Evolutionary conservation across 2,329 filamentous ascomycete genomes (phyloP), one percentile per base, ranked within the genome.

Genomic region (Akanthomyces lecanii): DNA sequence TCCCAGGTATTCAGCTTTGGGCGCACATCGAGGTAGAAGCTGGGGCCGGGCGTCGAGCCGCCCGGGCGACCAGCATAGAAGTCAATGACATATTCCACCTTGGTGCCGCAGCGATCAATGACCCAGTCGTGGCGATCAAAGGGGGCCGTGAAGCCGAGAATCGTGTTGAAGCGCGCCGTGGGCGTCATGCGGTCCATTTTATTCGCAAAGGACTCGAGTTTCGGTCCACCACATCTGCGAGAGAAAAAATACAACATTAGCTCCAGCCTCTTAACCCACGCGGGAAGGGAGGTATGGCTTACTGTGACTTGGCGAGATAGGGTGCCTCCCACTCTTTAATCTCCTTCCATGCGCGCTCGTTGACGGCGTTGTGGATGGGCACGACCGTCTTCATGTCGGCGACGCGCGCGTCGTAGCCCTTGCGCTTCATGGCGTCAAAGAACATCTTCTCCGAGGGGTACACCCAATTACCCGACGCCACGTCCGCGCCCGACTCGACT

Each of bases 61-160:
- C 73, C 74, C 3, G 77, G 76, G 6, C 83, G 79, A 0, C 95
- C 95, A 5, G 92, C 87, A 73, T 99, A 99, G 71, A 99, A 99
- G 76, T 99, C 95, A 75, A 99, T 99, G 45, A 99, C 89, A 74
- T 99, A 99, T 70, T 98, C 95, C 55, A 99, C 79, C 71, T 85
- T 86, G 23, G 81, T 89, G 36, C 90, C 94, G 73, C 95, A 98
- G 58, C 95, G 83, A 76, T 99, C 93, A 42, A 99, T 89, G 28
- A 97, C 87, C 95, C 95, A 99, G 75, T 99, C 95, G 75, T 99
- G 95, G 33, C 95, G 83, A 77, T 99, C 95, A 75, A 99, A 99
- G 1, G 95, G 95, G 60, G 89, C 82, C 64, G 89, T 88, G 75
- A 97, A 98, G n/a, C 95, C 95, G 61, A 97, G 78, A 63, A 92